Percentiles rank a stretch among this genome's conserved stretches.
Conservation (phyloP, 345 rosid genomes). For the Bretschneidera sinensis region DNA sequence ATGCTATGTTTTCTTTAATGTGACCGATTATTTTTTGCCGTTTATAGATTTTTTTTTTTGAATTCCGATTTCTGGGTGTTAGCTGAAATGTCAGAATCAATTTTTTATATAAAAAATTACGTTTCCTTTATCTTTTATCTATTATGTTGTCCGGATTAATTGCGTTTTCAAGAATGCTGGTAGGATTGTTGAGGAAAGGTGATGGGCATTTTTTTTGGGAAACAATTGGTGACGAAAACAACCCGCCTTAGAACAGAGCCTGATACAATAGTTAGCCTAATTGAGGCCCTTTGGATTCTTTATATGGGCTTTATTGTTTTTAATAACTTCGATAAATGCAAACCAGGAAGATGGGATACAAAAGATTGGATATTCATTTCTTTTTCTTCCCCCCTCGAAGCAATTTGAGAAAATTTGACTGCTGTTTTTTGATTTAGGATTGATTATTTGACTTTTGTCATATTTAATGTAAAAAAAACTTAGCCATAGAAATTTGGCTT, state of each 20-base stretch:
- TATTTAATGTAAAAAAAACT: too few relatives aligned
- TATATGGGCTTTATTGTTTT: too few relatives aligned
- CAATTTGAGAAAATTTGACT: not conserved
- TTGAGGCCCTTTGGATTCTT: too few relatives aligned
- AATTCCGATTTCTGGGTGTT: conserved; percentile 8
- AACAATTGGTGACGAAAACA: too few relatives aligned
- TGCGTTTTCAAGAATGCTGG: not conserved
- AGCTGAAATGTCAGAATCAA: conserved; percentile 30
- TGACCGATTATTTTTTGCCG: not conserved
- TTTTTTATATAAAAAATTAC: not conserved
- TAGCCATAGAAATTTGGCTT: too few relatives aligned
- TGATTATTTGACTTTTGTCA: too few relatives aligned
- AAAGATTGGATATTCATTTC: not conserved
- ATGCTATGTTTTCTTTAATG: not conserved
- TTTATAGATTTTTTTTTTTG: not conserved
- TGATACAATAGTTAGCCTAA: too few relatives aligned
- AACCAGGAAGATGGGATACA: not conserved
- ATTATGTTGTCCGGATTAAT: conserved; percentile 16
- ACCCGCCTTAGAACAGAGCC: too few relatives aligned
- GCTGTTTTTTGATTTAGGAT: too few relatives aligned
- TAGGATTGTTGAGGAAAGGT: too few relatives aligned
- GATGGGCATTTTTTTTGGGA: too few relatives aligned
- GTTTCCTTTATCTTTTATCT: not conserved
- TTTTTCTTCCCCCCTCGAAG: not conserved
- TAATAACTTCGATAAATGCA: too few relatives aligned